Evolutionary conservation across 352 stramenopile species (phyloP).

Genomic region (Phytophthora multivora): DNA sequence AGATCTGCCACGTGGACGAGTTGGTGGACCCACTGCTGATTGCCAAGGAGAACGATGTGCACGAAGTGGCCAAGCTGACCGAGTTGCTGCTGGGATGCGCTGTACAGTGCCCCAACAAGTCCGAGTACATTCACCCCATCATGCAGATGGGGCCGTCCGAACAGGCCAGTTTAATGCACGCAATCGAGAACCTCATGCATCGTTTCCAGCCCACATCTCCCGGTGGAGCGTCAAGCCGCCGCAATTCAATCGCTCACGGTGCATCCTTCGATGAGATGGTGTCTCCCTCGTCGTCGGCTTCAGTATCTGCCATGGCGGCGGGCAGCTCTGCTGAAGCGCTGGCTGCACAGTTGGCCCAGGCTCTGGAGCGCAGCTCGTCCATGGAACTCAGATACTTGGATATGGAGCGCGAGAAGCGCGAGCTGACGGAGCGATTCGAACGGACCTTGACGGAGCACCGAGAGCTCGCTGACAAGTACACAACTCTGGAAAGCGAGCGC

Average conservation of each 20-base stretch:
- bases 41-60: conserved; percentile 69
- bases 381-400: conserved; percentile 82
- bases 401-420: conserved; percentile 77
- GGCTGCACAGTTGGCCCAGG: conserved; percentile 59
- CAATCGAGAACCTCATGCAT: conserved; percentile 85
- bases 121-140: conserved; percentile 87
- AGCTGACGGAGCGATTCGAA: conserved; percentile 77
- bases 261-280: conserved; percentile 68
- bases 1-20: conserved; percentile 71
- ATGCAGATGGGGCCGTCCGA: conserved; percentile 80
- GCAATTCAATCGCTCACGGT: conserved; percentile 32
- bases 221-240: conserved; percentile 26
- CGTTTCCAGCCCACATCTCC: conserved; percentile 73
- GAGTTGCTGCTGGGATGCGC: conserved; percentile 80
- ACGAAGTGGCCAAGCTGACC: conserved; percentile 72
- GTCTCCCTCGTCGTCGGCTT: conserved; percentile 35
- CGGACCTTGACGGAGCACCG: conserved; percentile 55
- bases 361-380: conserved; percentile 66
- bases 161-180: conserved; percentile 84
- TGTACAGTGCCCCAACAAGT: conserved; percentile 79
- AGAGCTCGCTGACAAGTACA: conserved; percentile 48
- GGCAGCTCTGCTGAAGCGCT: conserved; percentile 51
- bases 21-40: conserved; percentile 72
- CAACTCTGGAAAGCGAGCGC: conserved; percentile 64
- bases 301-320: conserved; percentile 34